A percentile compares a stretch with the other conserved stretches of the same genome.
Conservation (phyloP, 345 rosid genomes). For the Gynandropsis gynandra region DNA sequence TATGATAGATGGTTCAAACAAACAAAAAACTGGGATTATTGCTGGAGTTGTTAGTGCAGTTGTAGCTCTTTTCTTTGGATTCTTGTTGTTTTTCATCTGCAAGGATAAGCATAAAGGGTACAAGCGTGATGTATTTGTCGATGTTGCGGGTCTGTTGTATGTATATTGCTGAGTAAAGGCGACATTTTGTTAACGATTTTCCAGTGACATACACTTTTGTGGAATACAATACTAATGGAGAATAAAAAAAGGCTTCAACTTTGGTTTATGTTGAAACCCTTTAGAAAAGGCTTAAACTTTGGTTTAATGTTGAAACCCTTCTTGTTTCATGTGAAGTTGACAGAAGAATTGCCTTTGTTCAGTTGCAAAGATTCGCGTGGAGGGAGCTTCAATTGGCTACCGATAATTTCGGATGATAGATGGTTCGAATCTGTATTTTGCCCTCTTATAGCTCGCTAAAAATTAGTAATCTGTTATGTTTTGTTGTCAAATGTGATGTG, state of each 20-base stretch:
- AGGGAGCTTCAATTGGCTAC: slow-evolving; percentile 90
- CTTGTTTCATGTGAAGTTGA: slow-evolving; percentile 73
- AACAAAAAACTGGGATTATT: slow-evolving; percentile 58
- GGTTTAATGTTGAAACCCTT: slow-evolving; percentile 1
- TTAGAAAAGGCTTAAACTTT: slow-evolving; percentile 9
- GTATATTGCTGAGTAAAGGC: background rate
- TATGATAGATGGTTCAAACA: slow-evolving; percentile 46
- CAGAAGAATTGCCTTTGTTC: slow-evolving; percentile 90
- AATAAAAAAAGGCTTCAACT: no score
- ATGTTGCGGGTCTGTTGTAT: slow-evolving; percentile 66
- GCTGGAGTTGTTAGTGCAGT: slow-evolving; percentile 66
- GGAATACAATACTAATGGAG: background rate
- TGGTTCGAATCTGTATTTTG: no score
- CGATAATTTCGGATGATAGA: slow-evolving; percentile 68
- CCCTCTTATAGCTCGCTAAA: no score
- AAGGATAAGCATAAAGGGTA: slow-evolving; percentile 56
- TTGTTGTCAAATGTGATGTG: no score
- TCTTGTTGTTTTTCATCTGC: slow-evolving; percentile 45
- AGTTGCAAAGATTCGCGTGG: slow-evolving; percentile 84
- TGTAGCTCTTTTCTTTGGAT: slow-evolving; percentile 40
- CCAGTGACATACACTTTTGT: background rate
- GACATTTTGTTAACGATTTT: background rate
- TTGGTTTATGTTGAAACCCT: no score
- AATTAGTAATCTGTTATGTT: no score
- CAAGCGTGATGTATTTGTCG: slow-evolving; percentile 77